Evolutionary conservation across 2,329 filamentous ascomycete species (phyloP).

Genomic region (Paraphaeosphaeria minitans): DNA sequence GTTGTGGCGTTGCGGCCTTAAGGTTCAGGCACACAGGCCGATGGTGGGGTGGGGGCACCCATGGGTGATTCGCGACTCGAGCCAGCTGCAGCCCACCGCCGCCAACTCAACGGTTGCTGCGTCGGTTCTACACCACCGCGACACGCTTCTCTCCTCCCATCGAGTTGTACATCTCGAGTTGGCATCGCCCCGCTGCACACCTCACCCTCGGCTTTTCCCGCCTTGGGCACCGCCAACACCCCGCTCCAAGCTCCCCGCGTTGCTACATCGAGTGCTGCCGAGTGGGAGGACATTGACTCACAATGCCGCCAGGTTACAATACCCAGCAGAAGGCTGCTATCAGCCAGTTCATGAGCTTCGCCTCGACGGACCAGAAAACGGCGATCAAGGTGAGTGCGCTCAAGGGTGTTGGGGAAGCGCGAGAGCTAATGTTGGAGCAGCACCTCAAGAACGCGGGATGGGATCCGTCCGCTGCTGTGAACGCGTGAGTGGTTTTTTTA

Average conservation of each 20-base stretch:
- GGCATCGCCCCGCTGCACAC: neutral
- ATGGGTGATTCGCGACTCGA: neutral
- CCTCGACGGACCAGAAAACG: constrained; percentile 51
- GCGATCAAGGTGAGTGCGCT: constrained; percentile 43
- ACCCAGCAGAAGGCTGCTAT: constrained; percentile 54
- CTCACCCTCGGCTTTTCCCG: neutral
- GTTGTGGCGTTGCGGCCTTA: neutral
- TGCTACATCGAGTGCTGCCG: neutral
- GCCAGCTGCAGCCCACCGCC: neutral
- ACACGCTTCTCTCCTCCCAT: neutral
- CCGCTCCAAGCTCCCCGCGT: neutral
- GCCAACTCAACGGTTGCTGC: neutral
- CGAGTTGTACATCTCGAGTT: neutral
- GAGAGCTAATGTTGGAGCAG: constrained; percentile 25
- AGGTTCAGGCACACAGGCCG: neutral
- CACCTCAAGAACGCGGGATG: constrained; percentile 53
- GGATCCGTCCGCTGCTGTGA: constrained; percentile 52
- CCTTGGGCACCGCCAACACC: neutral
- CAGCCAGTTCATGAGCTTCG: constrained; percentile 52
- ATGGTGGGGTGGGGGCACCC: neutral
- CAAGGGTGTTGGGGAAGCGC: neutral
- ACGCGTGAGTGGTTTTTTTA: constrained; percentile 49
- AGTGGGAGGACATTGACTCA: neutral
- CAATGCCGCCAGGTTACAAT: constrained; percentile 55
- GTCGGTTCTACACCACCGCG: neutral